Percentiles rank a stretch among this genome's conserved stretches.
These are phyloP conservation scores for Paecilomyces formosus DNA, from an alignment of 2,329 filamentous ascomycete genomes.

Conservation along the genomic window DNA sequence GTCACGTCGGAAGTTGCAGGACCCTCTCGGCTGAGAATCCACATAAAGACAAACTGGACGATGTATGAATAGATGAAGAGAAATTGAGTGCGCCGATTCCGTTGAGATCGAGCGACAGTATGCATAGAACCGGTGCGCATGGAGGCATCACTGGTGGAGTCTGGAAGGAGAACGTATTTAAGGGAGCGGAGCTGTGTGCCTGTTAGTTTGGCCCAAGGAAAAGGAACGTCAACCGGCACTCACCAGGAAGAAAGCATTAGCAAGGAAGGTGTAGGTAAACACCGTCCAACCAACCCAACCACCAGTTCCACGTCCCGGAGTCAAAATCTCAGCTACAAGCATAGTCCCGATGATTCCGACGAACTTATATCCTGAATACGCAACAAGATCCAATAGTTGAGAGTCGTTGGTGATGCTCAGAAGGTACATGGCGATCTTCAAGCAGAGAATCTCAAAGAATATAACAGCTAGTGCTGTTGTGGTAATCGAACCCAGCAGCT, in stretches of 20 bases:
- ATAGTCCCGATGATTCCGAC: slow-evolving; percentile 92
- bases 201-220: background rate
- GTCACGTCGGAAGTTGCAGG: slow-evolving; percentile 22
- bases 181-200: slow-evolving; percentile 71
- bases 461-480: slow-evolving; percentile 78
- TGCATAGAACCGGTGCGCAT: slow-evolving; percentile 54
- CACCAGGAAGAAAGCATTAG: slow-evolving; percentile 93
- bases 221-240: slow-evolving; percentile 25
- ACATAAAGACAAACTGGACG: slow-evolving; percentile 93
- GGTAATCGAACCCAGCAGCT: slow-evolving; percentile 83
- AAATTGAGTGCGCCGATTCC: slow-evolving; percentile 82
- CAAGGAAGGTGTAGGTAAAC: slow-evolving; percentile 85
- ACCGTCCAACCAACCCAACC: slow-evolving; percentile 83
- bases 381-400: slow-evolving; percentile 86
- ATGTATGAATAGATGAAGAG: slow-evolving; percentile 91
- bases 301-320: slow-evolving; percentile 71
- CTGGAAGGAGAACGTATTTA: slow-evolving; percentile 90
- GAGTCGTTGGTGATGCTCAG: slow-evolving; percentile 89
- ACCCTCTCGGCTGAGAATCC: slow-evolving; percentile 58
- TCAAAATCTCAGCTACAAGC: slow-evolving; percentile 68
- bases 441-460: slow-evolving; percentile 75
- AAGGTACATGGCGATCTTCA: slow-evolving; percentile 90
- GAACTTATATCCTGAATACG: slow-evolving; percentile 98
- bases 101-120: slow-evolving; percentile 73
- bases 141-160: slow-evolving; percentile 60